Evolutionary conservation across 2,329 filamentous ascomycete species (phyloP), one percentile per base, ranked within the genome.

Genomic region (Nothomitra cinnamomea): DNA sequence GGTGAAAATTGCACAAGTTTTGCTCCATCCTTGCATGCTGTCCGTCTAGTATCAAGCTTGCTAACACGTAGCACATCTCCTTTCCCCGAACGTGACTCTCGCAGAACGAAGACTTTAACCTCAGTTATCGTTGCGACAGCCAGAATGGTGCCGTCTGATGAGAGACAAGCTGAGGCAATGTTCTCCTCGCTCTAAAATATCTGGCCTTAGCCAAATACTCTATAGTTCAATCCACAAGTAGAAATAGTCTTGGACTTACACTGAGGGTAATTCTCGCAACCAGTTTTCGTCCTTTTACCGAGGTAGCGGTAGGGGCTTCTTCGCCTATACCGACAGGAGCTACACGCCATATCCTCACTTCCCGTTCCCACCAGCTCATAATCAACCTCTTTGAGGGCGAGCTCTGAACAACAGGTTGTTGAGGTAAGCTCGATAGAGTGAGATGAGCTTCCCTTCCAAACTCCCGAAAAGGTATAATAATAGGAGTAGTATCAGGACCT

Each of bases 291-390:
- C 62, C 35, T 4, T 12, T 25, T 22, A n/a, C 3, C 13, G 21
- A 22, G 17, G 53, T 24, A 38, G 19, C 35, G 35, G 15, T 4
- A 15, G 19, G 10, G 53, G 19, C 25, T 12, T 21, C 53, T 15
- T 54, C 12, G 15, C 25, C 47, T 4, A 10, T 12, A 12, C n/a
- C 7, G 13, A n/a, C 15, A 2, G 8, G 17, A 7, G 2, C 66
- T 41, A 85, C 69, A 41, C 73, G 77, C 88, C 89, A 98, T 56
- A 98, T 77, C 60, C 84, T 82, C 50, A 96, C 74, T 64, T 94
- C 85, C 54, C 84, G 77, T 58, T 90, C 86, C 87, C 89, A 96
- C 85, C 88, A 96, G 65, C 86, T 87, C 62, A 92, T 78, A 24
- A 98, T 70, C 21, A 95, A 71, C 50, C 92, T 79, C 43, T 82